A percentile compares a stretch with the other conserved stretches of the same genome.
These are phyloP conservation scores for Xylariaceae sp. DNA, from an alignment of 2,329 filamentous ascomycete species.

Conservation along the genomic window DNA sequence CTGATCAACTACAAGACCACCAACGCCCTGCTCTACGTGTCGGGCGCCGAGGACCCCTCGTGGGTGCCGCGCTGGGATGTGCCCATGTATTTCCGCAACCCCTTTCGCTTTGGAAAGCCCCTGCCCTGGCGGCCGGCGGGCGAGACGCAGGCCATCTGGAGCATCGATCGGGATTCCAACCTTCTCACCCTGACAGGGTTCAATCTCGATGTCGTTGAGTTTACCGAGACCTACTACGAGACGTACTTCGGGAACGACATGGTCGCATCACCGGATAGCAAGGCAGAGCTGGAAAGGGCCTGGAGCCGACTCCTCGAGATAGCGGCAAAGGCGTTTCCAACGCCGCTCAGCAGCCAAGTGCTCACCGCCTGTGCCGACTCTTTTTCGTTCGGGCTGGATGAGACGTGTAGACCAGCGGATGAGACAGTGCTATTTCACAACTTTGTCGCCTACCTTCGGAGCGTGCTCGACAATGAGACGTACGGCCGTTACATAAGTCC, in stretches of 20 bases:
- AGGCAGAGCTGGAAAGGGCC: neutral
- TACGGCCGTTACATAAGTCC: neutral
- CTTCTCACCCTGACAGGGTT: neutral
- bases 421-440: neutral
- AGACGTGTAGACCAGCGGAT: neutral
- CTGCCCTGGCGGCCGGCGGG: neutral
- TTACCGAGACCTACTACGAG: neutral
- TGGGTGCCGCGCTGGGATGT: neutral
- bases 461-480: neutral
- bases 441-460: neutral
- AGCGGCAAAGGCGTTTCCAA: neutral
- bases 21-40: neutral
- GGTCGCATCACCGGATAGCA: neutral
- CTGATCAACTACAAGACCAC: constrained; percentile 1
- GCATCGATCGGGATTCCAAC: neutral
- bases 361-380: neutral
- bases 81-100: neutral
- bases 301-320: neutral
- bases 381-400: neutral
- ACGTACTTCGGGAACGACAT: neutral
- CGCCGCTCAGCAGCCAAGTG: neutral
- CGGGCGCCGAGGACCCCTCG: neutral
- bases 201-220: neutral
- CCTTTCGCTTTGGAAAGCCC: neutral
- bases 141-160: neutral